Base-by-base conservation (phyloP, 805 yeast genomes). In the Clavispora asparagi region DNA sequence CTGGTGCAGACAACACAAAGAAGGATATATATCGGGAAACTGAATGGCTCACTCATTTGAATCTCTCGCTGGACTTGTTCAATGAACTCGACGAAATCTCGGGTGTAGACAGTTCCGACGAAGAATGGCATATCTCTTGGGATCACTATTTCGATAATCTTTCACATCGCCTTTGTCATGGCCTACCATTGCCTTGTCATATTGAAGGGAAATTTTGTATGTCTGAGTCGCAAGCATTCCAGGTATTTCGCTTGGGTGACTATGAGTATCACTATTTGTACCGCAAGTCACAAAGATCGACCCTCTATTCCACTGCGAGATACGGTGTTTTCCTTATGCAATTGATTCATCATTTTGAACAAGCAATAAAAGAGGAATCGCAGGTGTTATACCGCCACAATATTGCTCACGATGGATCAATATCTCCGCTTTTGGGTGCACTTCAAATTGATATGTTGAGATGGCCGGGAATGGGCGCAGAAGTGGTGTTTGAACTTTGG, bases 381-480 rank as follows among this genome's bases (percentile, higher is more conserved):
- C n/a, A n/a, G 1, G 26, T 41, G 8, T 12, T 13, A 7, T 41
- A 41, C 16, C 35, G 43, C 14, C 43, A 41, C 32, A 26, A 25
- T 17, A 19, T 41, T 7, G 43, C 43, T 25, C 43, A 41, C 32
- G 43, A 41, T 23, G 43, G 43, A 1, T 32, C 39, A 2, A 16
- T 41, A 9, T 23, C 43, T 11, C 43, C 43, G 13, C 27, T 41
- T 11, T 25, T 41, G 10, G 39, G 43, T 7, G 39, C 39, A 2
- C 25, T 41, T 6, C 32, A 33, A 26, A 27, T 27, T 14, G 39
- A 31, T 9, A 8, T 8, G 2, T 9, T 41, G 25, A n/a, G 38
- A 12, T 41, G 43, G 43, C 43, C 43, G 6, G 43, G 43, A 13
- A 41, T 41, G 43, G 43, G 43, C 2, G 43, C 43, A 4, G 43